A percentile compares a stretch with the other conserved stretches of the same genome.
phyloP scores from a whole-genome alignment of 2,329 filamentous ascomycete species.

The Trichoderma pleuroti region DNA sequence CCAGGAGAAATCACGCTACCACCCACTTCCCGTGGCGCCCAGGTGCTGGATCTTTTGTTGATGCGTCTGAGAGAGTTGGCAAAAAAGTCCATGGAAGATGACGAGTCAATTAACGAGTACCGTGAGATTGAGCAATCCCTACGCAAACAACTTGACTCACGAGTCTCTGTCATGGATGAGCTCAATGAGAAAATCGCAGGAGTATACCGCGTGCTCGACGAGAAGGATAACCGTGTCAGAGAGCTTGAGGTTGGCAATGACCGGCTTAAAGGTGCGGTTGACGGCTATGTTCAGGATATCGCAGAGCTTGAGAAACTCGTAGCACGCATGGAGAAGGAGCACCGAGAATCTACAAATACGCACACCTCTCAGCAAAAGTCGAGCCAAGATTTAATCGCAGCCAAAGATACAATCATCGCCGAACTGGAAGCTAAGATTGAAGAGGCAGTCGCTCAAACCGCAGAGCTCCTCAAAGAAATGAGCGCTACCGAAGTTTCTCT shows the following conservation, averaged over 20 bases:
- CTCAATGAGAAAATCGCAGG: conserved; percentile 32
- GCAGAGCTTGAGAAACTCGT: conserved; percentile 52
- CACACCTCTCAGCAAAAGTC: conserved; percentile 36
- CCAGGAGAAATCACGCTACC: conserved; percentile 57
- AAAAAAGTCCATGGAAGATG: conserved; percentile 44
- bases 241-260: conserved; percentile 50
- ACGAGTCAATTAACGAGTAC: conserved; percentile 58
- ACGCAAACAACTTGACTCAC: conserved; percentile 53
- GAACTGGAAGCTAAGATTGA: conserved; percentile 46
- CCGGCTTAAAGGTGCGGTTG: conserved; percentile 49
- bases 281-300: conserved; percentile 53
- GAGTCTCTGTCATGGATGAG: conserved; percentile 49
- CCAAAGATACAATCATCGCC: conserved; percentile 36
- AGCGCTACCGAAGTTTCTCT: not conserved
- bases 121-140: conserved; percentile 54
- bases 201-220: conserved; percentile 33
- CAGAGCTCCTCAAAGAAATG: not conserved
- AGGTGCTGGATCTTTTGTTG: conserved; percentile 55
- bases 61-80: conserved; percentile 48
- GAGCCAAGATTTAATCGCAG: conserved; percentile 33
- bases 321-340: conserved; percentile 43
- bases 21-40: conserved; percentile 49
- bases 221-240: conserved; percentile 39
- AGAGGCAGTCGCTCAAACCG: not conserved
- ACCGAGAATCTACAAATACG: conserved; percentile 30